These are phyloP conservation scores for Tetrastigma voinierianum DNA, from an alignment of 164 flowering plant species.

Conservation along the genomic window DNA sequence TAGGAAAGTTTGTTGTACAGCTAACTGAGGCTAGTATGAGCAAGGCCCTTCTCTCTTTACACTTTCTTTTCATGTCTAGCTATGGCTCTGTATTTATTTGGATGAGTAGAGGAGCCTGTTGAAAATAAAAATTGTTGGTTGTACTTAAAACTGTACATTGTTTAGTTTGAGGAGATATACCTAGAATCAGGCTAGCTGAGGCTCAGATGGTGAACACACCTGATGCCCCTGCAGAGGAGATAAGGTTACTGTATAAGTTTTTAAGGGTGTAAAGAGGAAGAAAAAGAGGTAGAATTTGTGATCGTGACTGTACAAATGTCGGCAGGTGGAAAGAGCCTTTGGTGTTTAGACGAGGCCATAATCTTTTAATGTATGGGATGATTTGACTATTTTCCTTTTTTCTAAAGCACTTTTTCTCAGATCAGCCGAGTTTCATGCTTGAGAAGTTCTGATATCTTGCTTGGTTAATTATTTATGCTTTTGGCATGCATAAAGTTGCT, in stretches of 20 bases:
- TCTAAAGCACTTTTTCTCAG: conserved; percentile 10
- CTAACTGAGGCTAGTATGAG: conserved; percentile 71
- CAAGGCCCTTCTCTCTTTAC: conserved; percentile 25
- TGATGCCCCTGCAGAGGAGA: conserved; percentile 56
- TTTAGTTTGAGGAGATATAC: conserved; percentile 63
- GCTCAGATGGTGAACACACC: conserved; percentile 53
- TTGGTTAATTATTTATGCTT: background rate
- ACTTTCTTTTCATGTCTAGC: conserved; percentile 25
- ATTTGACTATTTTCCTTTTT: conserved; percentile 8
- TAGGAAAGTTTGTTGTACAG: conserved; percentile 73
- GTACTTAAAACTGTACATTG: conserved; percentile 72
- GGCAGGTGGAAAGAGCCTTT: conserved; percentile 22
- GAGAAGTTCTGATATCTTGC: background rate
- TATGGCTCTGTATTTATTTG: conserved; percentile 33
- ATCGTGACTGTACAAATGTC: conserved; percentile 52
- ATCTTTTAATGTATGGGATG: conserved; percentile 27
- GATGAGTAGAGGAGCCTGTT: conserved; percentile 36
- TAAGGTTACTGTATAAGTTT: conserved; percentile 47
- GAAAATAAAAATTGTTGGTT: conserved; percentile 40
- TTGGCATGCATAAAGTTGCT: background rate
- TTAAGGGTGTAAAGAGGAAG: conserved; percentile 55
- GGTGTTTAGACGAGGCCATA: conserved; percentile 25
- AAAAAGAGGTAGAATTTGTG: conserved; percentile 38
- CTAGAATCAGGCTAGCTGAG: conserved; percentile 62
- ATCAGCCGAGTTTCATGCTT: background rate